Evolutionary conservation across 169 alveolate genomes (phyloP), one percentile per base, ranked within the genome.

Genomic region (Plasmodium gallinaceum): DNA sequence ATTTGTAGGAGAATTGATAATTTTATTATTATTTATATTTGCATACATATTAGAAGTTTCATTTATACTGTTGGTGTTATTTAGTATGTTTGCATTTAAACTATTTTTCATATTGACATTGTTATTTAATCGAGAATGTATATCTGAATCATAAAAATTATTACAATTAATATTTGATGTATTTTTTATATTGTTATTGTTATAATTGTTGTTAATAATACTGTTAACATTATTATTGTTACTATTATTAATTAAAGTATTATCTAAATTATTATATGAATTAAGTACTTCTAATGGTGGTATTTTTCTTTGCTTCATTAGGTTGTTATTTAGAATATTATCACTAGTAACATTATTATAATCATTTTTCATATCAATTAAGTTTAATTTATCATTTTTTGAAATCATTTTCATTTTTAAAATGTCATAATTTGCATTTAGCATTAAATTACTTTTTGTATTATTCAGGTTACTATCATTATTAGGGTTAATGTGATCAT

Each of bases 331-430:
- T 39, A 43, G 54, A 22, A 72, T 10, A 52, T 32, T 52, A 26
- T 52, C 57, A 5, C 7, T 54, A 52, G 8, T 52, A 24, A 16
- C 20, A 72, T 72, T 72, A 18, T 7, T 54, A 18, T 16, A 39
- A 12, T 16, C 46, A 18, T 83, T 83, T 39, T 46, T 68, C 5
- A 60, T 68, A 26, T 78, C 83, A 20, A 39, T 58, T 43, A n/a
- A 22, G n/a, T 51, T 58, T 45, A 78, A 42, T 20, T 37, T 64
- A 24, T 65, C 57, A 39, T 20, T 52, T 14, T 78, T 64, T 12
- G 78, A 0, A 3, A 46, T 62, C 54, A 26, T 66, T 9, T 39
- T 62, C 37, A 52, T 72, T 52, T 26, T 51, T 7, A 54, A 26
- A 5, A 72, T 37, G n/a, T 72, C 69, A 54, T 51, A 72, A 51